A percentile compares a stretch with the other conserved stretches of the same genome.
Conservation (phyloP, 225 moss, liverwort and hornwort genomes). For the Pleurozium schreberi region DNA sequence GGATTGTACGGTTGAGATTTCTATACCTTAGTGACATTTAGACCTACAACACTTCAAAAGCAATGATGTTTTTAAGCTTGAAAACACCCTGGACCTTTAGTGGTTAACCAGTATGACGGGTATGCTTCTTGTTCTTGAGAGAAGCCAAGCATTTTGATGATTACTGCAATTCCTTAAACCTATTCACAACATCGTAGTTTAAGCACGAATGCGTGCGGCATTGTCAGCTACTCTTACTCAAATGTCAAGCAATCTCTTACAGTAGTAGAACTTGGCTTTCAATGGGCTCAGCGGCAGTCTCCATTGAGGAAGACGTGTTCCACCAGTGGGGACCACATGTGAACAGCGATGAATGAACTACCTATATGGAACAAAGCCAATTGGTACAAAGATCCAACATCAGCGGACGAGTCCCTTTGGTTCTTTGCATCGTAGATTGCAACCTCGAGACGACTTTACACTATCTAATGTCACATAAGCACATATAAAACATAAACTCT, state of each 20-base stretch:
- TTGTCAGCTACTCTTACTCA: neutral
- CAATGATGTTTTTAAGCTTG: too few species aligned
- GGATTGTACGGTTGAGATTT: too few species aligned
- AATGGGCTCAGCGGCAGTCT: neutral
- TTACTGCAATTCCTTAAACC: neutral
- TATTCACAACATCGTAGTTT: neutral
- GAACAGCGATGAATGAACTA: slow-evolving; percentile 13
- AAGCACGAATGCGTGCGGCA: slow-evolving; percentile 1
- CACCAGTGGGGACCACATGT: neutral
- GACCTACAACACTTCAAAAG: too few species aligned
- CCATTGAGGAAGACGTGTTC: neutral
- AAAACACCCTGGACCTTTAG: too few species aligned
- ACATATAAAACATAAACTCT: slow-evolving; percentile 6
- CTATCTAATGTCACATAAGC: slow-evolving; percentile 9
- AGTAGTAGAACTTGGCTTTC: neutral
- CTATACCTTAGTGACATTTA: too few species aligned
- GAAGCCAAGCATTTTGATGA: neutral
- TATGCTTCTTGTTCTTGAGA: neutral
- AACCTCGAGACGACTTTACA: slow-evolving; percentile 17
- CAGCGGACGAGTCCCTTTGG: neutral
- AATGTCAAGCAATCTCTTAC: neutral
- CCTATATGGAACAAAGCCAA: neutral
- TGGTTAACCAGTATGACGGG: neutral
- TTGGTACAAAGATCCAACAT: slow-evolving; percentile 2
- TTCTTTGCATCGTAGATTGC: slow-evolving; percentile 4